Evolutionary conservation across 1,284 basidiomycete genomes (phyloP), one percentile per base, ranked within the genome.

Genomic region (Naganishia cerealis): DNA sequence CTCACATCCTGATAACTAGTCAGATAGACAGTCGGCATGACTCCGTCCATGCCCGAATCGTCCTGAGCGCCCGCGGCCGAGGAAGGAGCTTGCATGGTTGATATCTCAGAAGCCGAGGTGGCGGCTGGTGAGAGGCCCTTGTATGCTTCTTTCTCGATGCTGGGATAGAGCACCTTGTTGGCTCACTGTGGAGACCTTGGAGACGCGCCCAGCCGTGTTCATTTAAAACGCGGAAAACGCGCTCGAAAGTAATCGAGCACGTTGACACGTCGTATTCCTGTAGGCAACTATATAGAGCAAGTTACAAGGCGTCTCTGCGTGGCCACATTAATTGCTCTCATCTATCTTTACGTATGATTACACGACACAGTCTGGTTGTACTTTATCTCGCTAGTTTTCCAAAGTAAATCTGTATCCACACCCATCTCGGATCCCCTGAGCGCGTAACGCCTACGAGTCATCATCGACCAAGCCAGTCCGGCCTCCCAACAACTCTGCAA

Each of bases 401-500:
- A 16, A 46, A 46, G n/a, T 18, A 50, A 9, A 15, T 21, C 10
- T 21, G 46, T 1, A 16, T 16, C 29, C 21, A 39, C 39, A 18
- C 36, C 16, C 18, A 36, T 55, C 29, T 55, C 33, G 18, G 26
- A 15, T 52, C 16, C 24, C 55, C n/a, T 40, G 15, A 36, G 40
- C 16, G 16, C 55, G 18, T 40, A 6, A 9, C 38, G 10, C 38
- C 61, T 63, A 63, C 24, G 54, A 38, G 16, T 36, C 43, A 48
- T 50, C 46, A n/a, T 43, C 43, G 18, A 53, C 26, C 61, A 63
- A 42, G 39, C 79, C 79, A 6, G 76, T 71, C 50, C 80, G 69
- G 9, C 80, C 80, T 69, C 80, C 80, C 73, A 95, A 81, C 48
- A 86, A 83, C 80, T 94, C 91, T 6, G 87, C 88, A 67, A 94